Evolutionary conservation across 352 stramenopile genomes (phyloP), one percentile per base, ranked within the genome.

Genomic region (Vaucheria bursata): DNA sequence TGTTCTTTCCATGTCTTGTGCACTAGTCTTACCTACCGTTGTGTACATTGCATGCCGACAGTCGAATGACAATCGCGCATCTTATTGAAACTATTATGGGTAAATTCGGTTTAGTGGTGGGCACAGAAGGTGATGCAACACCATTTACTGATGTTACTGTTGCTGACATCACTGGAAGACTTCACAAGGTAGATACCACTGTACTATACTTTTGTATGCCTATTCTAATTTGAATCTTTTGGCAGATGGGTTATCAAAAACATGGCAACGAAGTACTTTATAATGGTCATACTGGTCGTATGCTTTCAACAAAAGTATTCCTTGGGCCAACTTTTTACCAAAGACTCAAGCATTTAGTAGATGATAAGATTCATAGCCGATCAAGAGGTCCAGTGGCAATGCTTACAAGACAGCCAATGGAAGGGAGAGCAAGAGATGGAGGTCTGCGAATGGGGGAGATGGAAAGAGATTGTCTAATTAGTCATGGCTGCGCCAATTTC

Each of bases 391-490:
- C 96, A 2, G 91, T 98, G 75, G 95, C 94, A 53, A 98, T 99
- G 92, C 87, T 99, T 29, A 99, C 95, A 39, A 91, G 96, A 50
- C 97, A 99, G 88, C 97, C 97, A 45, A 92, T 99, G 87, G 96
- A 99, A 85, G 97, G 97, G 87, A 91, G 97, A 86, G 93, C 92
- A 39, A 89, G 94, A 74, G 96, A 98, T 86, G 97, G 97, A 87
- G 97, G 97, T 81, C 85, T 99, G 81, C 94, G 97, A 70, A 98
- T 99, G 94, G 97, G 97, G 76, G 97, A 99, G 83, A 99, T 99
- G 97, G 97, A 99, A 88, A 96, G 97, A 82, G 97, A 99, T 91
- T 99, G 95, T 86, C 86, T 99, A 70, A 97, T 99, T 80, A 97
- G 94, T 2, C 96, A 99, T 87, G 97, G 97, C 38, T 97, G 93